Base-by-base conservation (phyloP, 2,329 filamentous ascomycete species). In the Claviceps cyperi region DNA sequence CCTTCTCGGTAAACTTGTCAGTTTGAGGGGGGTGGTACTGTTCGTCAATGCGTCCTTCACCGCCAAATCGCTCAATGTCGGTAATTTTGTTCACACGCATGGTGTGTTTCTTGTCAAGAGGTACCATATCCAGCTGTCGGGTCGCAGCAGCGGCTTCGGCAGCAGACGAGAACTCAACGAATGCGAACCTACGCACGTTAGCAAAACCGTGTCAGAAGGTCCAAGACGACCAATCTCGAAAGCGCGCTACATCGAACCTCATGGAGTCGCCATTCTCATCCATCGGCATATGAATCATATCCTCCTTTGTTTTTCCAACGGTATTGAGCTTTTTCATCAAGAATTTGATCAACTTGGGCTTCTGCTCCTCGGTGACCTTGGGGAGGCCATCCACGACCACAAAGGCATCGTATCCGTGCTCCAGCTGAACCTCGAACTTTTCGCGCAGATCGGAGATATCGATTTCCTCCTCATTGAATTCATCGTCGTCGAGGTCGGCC, bases 31-130 rank as follows among this genome's bases (percentile, higher is more conserved):
- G 73, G 52, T 80, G 78, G 71, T 96, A 98, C 59, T 90, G 83
- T 62, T 98, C 92, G 58, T 95, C 86, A 60, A 98, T 79, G 57
- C 89, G 83, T 58, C 92, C 92, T 72, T 97, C 92, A 55, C 89
- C 81, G 55, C 92, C 92, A 67, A 87, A 98, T 58, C 92, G 85
- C 66, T 98, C 92, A 62, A 98, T 90, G 65, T 98, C 92, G 61
- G 90, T 96, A 61, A 98, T 78, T 72, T 98, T 98, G 81, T 98
- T 98, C 60, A 98, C 90, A 56, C 84, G 79, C 60, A 98, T 80
- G 48, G 80, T 95, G 76, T 98, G 90, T 73, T 84, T 96, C 79
- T 94, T 97, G 74, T 98, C 92, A 62, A 98, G 84, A 43, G 91
- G 80, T 5, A 85, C 82, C 61, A 81, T 80, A 68, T 98, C 83